phyloP scores from a whole-genome alignment of 176 grass and related monocot genomes.

The Musa itinerans region DNA sequence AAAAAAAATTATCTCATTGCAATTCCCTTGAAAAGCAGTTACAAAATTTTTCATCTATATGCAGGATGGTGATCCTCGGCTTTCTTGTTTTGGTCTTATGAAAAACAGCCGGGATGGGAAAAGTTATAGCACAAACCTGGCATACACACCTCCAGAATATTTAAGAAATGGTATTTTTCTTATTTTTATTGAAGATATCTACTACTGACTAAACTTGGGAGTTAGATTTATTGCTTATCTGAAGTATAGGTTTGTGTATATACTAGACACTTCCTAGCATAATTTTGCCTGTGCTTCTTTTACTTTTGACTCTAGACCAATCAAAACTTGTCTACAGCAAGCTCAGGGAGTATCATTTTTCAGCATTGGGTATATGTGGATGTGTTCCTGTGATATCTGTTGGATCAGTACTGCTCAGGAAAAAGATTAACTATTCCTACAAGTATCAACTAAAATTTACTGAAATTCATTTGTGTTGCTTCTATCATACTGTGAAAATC shows the following conservation, averaged over 20 bases:
- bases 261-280: neutral
- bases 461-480: neutral
- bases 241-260: neutral
- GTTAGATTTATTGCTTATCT: neutral
- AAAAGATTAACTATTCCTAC: neutral
- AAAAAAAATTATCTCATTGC: neutral
- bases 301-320: neutral
- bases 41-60: conserved; percentile 14
- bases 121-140: conserved; percentile 98
- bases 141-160: conserved; percentile 96
- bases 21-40: neutral
- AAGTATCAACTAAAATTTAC: neutral
- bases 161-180: conserved; percentile 80
- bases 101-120: conserved; percentile 98
- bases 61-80: conserved; percentile 85
- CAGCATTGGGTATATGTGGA: neutral
- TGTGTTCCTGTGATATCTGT: neutral
- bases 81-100: conserved; percentile 97
- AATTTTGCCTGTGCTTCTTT: neutral
- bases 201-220: neutral
- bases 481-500: neutral
- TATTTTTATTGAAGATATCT: neutral
- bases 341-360: neutral
- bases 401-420: neutral
- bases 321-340: neutral